Base-by-base conservation (phyloP, 768 basidiomycete species). In the Megacollybia marginata region DNA sequence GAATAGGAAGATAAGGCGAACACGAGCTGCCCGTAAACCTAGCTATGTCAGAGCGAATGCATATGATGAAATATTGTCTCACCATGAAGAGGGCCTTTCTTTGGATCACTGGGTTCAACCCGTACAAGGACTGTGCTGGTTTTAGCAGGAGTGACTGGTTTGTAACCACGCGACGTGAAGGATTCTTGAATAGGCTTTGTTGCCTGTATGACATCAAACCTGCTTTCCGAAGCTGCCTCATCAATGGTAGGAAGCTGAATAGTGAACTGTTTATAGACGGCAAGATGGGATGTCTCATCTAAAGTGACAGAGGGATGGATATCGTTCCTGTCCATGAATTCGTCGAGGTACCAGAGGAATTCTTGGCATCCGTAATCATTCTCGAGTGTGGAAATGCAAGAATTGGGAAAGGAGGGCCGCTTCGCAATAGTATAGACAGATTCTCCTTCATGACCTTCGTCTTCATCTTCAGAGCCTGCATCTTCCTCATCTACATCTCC, bases 11-110 rank as follows among this genome's bases (percentile, higher is more conserved):
- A n/a, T n/a, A n/a, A n/a, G n/a, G 59, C 54, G 55, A 15, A 67
- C 58, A 19, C 59, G 64, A 15, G 58, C 58, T 13, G 58, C 51
- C 20, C 55, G 65, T 54, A 51, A 61, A 28, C 46, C 57, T 62
- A 28, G n/a, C n/a, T 1, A 31, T 28, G 36, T n/a, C 2, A 32
- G 32, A 10, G 4, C 11, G 13, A 28, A 36, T 18, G 13, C 4
- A 19, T 42, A 2, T 11, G 20, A n/a, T 50, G 1, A n/a, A 33
- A 42, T n/a, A 47, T 15, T 33, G 44, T 43, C 18, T 52, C 54
- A 42, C 48, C 48, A 57, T 33, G 56, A 43, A 31, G 53, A 48
- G 9, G 53, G 38, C 44, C 46, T 9, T 44, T 53, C 33, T 20
- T 46, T 19, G 2, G 34, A 47, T 5, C 42, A 19, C 1, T 10